Evolutionary conservation across 371 early-diverging fungal genomes (phyloP).

Genomic region (Basidiobolus meristosporus): DNA sequence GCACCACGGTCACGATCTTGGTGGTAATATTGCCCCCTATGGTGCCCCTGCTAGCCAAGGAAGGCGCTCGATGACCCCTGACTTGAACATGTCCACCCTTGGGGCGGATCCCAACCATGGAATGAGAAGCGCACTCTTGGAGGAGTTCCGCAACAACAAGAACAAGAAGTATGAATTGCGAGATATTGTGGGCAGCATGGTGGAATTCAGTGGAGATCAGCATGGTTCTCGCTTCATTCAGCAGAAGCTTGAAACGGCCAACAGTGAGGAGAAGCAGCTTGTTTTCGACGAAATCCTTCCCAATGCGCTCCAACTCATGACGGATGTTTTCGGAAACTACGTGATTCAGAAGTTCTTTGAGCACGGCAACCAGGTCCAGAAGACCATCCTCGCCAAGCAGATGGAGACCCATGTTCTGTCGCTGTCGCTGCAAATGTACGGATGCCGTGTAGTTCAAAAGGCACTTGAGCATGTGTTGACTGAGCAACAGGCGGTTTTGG

Average conservation of each 20-base stretch:
- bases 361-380: slow-evolving; percentile 80
- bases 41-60: slow-evolving; percentile 1
- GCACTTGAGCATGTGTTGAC: slow-evolving; percentile 84
- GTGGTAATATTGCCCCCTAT: neutral
- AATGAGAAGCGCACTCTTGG: slow-evolving; percentile 64
- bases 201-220: slow-evolving; percentile 97
- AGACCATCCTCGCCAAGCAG: slow-evolving; percentile 64
- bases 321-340: slow-evolving; percentile 99
- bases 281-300: slow-evolving; percentile 95
- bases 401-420: slow-evolving; percentile 90
- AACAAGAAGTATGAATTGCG: slow-evolving; percentile 80
- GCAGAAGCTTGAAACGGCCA: slow-evolving; percentile 90
- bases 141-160: slow-evolving; percentile 89
- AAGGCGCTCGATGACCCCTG: slow-evolving; percentile 3
- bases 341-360: slow-evolving; percentile 99
- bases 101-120: slow-evolving; percentile 23
- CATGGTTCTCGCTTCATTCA: slow-evolving; percentile 99
- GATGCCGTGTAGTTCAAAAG: slow-evolving; percentile 99
- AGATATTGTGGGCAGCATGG: slow-evolving; percentile 87
- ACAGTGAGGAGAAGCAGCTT: slow-evolving; percentile 81
- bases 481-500: slow-evolving; percentile 77
- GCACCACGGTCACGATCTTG: slow-evolving; percentile 11
- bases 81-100: slow-evolving; percentile 3
- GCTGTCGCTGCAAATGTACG: slow-evolving; percentile 98
- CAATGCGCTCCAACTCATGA: slow-evolving; percentile 85